phyloP scores from a whole-genome alignment of 75 land plant species.

The Sequoia sempervirens region DNA sequence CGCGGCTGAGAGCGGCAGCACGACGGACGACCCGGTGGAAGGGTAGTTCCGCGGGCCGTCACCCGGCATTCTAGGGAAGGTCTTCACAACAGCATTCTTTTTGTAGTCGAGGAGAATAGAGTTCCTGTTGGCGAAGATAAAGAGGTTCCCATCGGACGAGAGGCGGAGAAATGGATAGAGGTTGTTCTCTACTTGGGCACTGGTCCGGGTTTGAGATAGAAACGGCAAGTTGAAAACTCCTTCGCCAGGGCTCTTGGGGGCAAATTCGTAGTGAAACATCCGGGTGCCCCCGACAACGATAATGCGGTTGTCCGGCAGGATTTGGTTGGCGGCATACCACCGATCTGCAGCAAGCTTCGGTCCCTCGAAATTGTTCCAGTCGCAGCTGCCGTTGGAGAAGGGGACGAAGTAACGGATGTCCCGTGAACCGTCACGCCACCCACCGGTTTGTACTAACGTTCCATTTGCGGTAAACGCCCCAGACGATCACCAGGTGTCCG shows the following conservation, averaged over 20 bases:
- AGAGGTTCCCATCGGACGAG: conserved; percentile 34
- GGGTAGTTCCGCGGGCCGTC: conserved; percentile 40
- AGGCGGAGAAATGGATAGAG: conserved; percentile 31
- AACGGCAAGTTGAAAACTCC: conserved; percentile 23
- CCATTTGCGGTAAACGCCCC: background rate
- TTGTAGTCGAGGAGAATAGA: conserved; percentile 44
- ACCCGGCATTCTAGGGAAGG: conserved; percentile 28
- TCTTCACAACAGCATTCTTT: conserved; percentile 21
- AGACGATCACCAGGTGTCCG: conserved; percentile 38
- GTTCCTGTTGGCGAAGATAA: conserved; percentile 45
- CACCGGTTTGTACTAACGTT: background rate
- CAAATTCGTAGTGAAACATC: conserved; percentile 35
- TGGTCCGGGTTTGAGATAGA: conserved; percentile 8
- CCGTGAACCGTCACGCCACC: conserved; percentile 39
- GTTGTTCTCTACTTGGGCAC: conserved; percentile 16
- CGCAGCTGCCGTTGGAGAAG: conserved; percentile 25
- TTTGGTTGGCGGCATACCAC: conserved; percentile 57
- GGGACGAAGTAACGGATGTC: conserved; percentile 34
- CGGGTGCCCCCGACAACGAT: conserved; percentile 61
- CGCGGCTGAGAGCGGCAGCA: conserved; percentile 17
- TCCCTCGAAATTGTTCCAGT: conserved; percentile 34
- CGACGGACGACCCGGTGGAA: conserved; percentile 23
- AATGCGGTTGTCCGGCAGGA: conserved; percentile 53
- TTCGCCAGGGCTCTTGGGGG: conserved; percentile 12
- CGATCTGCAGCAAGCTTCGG: conserved; percentile 12